phyloP scores from a whole-genome alignment of 1,139 yeast genomes.

The Sugiyamaella novakii region DNA sequence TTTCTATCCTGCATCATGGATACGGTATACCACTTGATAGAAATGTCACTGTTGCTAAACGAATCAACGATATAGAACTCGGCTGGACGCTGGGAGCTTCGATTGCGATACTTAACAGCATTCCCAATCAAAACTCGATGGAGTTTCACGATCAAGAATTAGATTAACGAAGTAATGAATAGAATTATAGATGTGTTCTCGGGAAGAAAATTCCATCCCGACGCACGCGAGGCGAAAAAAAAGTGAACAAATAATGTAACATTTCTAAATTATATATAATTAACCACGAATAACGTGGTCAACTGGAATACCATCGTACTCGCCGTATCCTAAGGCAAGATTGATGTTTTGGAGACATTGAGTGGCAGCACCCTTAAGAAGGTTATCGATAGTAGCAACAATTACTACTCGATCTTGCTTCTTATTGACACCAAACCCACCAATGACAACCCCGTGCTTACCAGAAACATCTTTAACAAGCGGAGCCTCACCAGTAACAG shows the following conservation, averaged over 20 bases:
- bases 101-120: constrained; percentile 62
- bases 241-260: background rate
- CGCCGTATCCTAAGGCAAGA: constrained; percentile 85
- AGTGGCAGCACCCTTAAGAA: constrained; percentile 97
- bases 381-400: constrained; percentile 92
- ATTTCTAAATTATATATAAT: constrained; percentile 8
- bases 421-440: constrained; percentile 92
- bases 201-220: too few species aligned
- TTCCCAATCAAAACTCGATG: constrained; percentile 15
- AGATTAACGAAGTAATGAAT: constrained; percentile 3
- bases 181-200: constrained; percentile 2
- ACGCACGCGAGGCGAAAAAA: too few species aligned
- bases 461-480: constrained; percentile 88
- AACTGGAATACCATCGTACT: constrained; percentile 88
- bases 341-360: constrained; percentile 96
- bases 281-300: constrained; percentile 35
- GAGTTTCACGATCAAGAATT: constrained; percentile 11
- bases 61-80: constrained; percentile 74
- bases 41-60: constrained; percentile 81
- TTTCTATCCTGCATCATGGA: constrained; percentile 84
- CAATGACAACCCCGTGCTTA: constrained; percentile 91
- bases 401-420: constrained; percentile 88
- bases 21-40: constrained; percentile 85
- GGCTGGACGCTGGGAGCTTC: constrained; percentile 98
- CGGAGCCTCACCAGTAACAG: constrained; percentile 88